phyloP scores from a whole-genome alignment of 2,329 filamentous ascomycete species.

The Cytospora paraplurivora region DNA sequence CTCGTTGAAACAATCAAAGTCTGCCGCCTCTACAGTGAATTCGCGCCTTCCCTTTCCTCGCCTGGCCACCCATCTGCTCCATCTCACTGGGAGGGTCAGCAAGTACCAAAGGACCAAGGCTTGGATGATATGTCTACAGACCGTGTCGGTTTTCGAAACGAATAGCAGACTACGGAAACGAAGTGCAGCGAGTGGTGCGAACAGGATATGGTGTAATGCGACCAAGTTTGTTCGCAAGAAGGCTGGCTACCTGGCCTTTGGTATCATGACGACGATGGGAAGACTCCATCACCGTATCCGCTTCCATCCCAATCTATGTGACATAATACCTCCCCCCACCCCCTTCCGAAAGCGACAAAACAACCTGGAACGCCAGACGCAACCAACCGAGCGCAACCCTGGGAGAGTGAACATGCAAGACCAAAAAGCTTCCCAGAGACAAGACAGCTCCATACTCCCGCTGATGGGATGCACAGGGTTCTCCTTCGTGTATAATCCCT shows the following conservation, averaged over 20 bases:
- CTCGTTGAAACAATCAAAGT: neutral
- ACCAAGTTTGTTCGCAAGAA: neutral
- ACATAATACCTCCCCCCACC: neutral
- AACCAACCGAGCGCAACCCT: neutral
- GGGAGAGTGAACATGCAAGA: neutral
- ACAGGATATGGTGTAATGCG: neutral
- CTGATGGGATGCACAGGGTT: neutral
- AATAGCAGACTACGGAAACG: neutral
- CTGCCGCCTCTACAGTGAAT: too few species aligned
- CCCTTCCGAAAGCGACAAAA: conserved; percentile 1
- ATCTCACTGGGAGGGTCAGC: too few species aligned
- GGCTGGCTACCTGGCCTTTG: neutral
- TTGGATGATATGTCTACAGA: too few species aligned
- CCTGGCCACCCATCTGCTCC: too few species aligned
- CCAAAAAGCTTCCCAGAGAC: neutral
- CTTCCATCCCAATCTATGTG: neutral
- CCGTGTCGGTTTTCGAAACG: too few species aligned
- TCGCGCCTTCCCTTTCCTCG: too few species aligned
- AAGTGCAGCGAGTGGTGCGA: neutral
- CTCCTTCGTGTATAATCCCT: neutral
- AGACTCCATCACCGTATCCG: neutral
- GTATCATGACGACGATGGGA: neutral
- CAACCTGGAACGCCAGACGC: neutral
- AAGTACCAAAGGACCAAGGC: too few species aligned
- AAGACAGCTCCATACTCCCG: neutral